These are phyloP conservation scores for Phialophora expanda DNA, from an alignment of 2,329 filamentous ascomycete species.

Conservation along the genomic window DNA sequence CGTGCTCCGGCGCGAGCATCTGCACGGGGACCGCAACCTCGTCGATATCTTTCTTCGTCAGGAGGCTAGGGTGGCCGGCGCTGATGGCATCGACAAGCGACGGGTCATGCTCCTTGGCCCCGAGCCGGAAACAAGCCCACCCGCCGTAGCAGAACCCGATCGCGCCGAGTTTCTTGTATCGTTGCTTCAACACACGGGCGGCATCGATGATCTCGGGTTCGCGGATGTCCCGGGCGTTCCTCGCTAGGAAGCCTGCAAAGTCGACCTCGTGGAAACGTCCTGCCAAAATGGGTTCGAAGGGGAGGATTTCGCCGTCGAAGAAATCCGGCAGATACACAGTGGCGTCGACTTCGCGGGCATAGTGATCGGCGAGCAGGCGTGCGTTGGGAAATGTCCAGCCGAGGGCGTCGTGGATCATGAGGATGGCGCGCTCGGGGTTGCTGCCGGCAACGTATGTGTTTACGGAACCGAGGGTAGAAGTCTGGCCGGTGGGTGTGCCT, in stretches of 20 bases:
- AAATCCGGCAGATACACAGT: constrained; percentile 55
- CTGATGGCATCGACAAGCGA: constrained; percentile 54
- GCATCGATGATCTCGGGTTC: constrained; percentile 49
- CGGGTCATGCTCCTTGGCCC: constrained; percentile 45
- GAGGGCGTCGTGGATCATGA: constrained; percentile 56
- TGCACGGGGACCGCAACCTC: constrained; percentile 56
- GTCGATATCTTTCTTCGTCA: constrained; percentile 53
- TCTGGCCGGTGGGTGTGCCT: constrained; percentile 42
- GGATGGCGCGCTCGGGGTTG: constrained; percentile 47
- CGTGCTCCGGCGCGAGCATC: constrained; percentile 58
- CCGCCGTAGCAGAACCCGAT: constrained; percentile 57
- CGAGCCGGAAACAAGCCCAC: constrained; percentile 56
- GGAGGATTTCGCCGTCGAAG: constrained; percentile 46
- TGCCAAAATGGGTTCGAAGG: constrained; percentile 48
- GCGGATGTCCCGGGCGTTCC: constrained; percentile 50
- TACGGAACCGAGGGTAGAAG: constrained; percentile 46
- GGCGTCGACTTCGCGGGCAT: constrained; percentile 52
- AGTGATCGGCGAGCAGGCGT: constrained; percentile 54
- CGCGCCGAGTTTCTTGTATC: constrained; percentile 48
- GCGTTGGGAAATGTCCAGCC: constrained; percentile 54
- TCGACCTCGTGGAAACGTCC: constrained; percentile 46
- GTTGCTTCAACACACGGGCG: constrained; percentile 48
- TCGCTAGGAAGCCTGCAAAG: constrained; percentile 47
- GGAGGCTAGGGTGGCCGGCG: constrained; percentile 52
- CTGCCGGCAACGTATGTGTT: constrained; percentile 51